A percentile compares a stretch with the other conserved stretches of the same genome.
Conservation (phyloP, 2,329 filamentous ascomycete genomes). For the Pseudogymnoascus sp. region DNA sequence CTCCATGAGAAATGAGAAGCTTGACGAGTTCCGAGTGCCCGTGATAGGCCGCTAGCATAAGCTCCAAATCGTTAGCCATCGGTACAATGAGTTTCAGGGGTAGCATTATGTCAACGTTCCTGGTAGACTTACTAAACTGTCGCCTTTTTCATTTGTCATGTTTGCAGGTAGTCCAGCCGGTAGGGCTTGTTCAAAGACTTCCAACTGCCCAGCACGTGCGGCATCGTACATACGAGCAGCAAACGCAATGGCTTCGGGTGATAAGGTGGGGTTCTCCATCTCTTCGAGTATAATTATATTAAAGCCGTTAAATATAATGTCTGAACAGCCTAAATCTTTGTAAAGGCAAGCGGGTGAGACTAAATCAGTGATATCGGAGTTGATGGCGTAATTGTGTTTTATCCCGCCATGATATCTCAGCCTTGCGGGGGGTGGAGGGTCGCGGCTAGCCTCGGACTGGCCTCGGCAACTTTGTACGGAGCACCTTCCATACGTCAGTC, state of each 20-base stretch:
- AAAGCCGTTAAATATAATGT: neutral
- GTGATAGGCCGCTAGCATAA: slow-evolving; percentile 69
- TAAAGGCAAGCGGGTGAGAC: neutral
- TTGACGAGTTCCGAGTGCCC: slow-evolving; percentile 55
- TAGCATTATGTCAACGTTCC: neutral
- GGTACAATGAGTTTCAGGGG: neutral
- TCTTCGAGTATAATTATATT: neutral
- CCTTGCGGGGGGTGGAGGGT: slow-evolving; percentile 1
- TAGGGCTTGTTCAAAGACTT: slow-evolving; percentile 56
- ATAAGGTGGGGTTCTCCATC: neutral
- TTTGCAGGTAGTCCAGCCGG: slow-evolving; percentile 60
- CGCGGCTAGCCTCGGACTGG: slow-evolving; percentile 7
- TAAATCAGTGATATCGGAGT: neutral
- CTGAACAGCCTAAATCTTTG: neutral
- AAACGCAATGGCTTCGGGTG: slow-evolving; percentile 59
- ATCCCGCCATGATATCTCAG: neutral
- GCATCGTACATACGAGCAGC: slow-evolving; percentile 61
- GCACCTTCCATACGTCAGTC: slow-evolving; percentile 5
- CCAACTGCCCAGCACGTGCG: slow-evolving; percentile 51
- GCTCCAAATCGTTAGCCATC: slow-evolving; percentile 29
- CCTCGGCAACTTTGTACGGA: neutral
- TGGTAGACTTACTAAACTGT: slow-evolving; percentile 50
- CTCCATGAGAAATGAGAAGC: slow-evolving; percentile 54
- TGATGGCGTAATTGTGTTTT: neutral
- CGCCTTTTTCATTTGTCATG: slow-evolving; percentile 65